Base-by-base conservation (phyloP, 2,329 filamentous ascomycete genomes). In the Aspergillus sp. region DNA sequence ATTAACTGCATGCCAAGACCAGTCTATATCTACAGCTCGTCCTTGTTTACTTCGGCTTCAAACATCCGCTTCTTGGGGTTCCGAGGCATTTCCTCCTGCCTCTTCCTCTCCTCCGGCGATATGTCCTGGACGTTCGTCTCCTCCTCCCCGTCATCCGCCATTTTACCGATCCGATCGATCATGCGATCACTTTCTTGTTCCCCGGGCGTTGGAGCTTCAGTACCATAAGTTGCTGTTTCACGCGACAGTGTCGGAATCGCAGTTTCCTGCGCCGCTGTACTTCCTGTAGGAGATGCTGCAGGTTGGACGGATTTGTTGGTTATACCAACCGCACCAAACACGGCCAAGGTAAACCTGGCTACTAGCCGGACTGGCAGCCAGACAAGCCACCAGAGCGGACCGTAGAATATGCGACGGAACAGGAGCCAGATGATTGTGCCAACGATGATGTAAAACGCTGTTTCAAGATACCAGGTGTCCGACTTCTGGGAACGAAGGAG, bases 381-480 rank as follows among this genome's bases (percentile, higher is more conserved):
- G 15, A 95, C 60, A 14, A 96, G 67, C 83, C 86, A 91, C 80
- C 84, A 93, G 36, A 85, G 60, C 1, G 91, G 91, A 0, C 91
- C 89, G 64, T 93, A 98, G 5, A 98, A 53, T 25, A 89, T 68
- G 27, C 91, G 69, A 16, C 91, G 70, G 52, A 93, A 95, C 5
- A 94, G 54, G 5, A 98, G 71, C 91, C 91, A 98, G 17, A 67
- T 69, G 26, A 88, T 77, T 1, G 86, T 95, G 4, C 65, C 74
- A 14, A 82, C 52, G 11, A 96, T 72, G 47, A 95, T 71, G 55
- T 88, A 93, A 44, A 96, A 78, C 2, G 88, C 78, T 24, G 84
- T 93, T 61, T 91, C 82, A 20, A 98, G 73, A 56, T 98, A 98
- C 91, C 91, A 98, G 2, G 88, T 95, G 55, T 98, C 91, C 44